Evolutionary conservation across 352 stramenopile species (phyloP).

Genomic region (Pythium phragmitis): DNA sequence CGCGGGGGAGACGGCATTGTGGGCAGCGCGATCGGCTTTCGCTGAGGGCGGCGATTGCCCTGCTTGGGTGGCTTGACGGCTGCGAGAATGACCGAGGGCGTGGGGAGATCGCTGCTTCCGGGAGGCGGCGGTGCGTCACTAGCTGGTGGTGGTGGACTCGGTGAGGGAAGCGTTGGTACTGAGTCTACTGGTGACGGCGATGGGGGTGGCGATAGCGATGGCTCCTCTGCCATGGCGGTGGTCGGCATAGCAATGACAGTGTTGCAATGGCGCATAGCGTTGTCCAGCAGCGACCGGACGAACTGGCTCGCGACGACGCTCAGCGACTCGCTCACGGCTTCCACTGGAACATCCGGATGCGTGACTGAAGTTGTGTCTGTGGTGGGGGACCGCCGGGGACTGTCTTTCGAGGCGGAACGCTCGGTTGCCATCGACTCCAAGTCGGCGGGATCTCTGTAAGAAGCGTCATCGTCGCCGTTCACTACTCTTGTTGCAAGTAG

Average conservation of each 20-base stretch:
- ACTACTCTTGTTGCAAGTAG: background rate
- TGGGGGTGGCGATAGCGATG: background rate
- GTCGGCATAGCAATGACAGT: background rate
- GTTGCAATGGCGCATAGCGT: background rate
- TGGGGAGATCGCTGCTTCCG: background rate
- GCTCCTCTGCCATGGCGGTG: background rate
- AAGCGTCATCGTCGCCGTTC: background rate
- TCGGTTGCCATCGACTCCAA: background rate
- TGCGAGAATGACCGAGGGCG: background rate
- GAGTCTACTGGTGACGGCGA: background rate
- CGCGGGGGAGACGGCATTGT: background rate
- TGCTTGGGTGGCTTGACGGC: conserved; percentile 4
- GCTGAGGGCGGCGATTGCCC: background rate
- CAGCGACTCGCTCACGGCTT: background rate
- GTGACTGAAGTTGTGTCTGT: background rate
- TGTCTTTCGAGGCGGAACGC: background rate
- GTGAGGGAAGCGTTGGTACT: background rate
- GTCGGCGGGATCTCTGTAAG: background rate
- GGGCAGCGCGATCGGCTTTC: background rate
- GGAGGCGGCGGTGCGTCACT: background rate
- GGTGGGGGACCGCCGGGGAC: too few species aligned
- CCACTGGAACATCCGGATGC: background rate
- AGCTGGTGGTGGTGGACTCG: background rate
- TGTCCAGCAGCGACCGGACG: background rate
- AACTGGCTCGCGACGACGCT: background rate